Conservation (phyloP, 2,329 filamentous ascomycete genomes). For the Teratosphaeria nubilosa region DNA sequence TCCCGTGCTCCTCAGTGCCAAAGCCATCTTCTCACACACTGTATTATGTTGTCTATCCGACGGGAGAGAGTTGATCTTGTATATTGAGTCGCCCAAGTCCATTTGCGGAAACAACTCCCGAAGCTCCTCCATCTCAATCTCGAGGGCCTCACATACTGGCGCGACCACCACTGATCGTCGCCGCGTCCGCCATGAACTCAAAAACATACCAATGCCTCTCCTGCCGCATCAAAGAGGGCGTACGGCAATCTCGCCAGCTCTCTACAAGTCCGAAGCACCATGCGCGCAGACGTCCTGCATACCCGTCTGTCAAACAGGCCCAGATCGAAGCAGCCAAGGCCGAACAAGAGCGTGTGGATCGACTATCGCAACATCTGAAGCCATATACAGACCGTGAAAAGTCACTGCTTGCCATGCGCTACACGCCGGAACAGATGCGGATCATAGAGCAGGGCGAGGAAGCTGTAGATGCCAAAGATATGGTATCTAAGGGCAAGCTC, state of each 20-base stretch:
- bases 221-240: slow-evolving; percentile 17
- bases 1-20: slow-evolving; percentile 1
- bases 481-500: slow-evolving; percentile 61
- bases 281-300: slow-evolving; percentile 32
- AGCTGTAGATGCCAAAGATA: slow-evolving; percentile 62
- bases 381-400: slow-evolving; percentile 60
- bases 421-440: slow-evolving; percentile 70
- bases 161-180: neutral
- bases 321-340: slow-evolving; percentile 9
- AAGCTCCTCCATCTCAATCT: neutral
- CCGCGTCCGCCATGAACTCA: slow-evolving; percentile 10
- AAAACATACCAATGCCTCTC: slow-evolving; percentile 24
- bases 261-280: slow-evolving; percentile 31
- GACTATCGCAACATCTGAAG: slow-evolving; percentile 9
- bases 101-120: neutral
- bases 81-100: neutral
- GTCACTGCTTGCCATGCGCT: slow-evolving; percentile 52
- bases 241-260: slow-evolving; percentile 24
- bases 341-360: slow-evolving; percentile 1
- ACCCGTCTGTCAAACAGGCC: slow-evolving; percentile 31
- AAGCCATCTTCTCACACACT: neutral
- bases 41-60: neutral
- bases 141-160: neutral
- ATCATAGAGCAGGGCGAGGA: slow-evolving; percentile 74
- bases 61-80: neutral